Evolutionary conservation across 345 rosid genomes (phyloP), one percentile per base, ranked within the genome.

Genomic region (Acer negundo): DNA sequence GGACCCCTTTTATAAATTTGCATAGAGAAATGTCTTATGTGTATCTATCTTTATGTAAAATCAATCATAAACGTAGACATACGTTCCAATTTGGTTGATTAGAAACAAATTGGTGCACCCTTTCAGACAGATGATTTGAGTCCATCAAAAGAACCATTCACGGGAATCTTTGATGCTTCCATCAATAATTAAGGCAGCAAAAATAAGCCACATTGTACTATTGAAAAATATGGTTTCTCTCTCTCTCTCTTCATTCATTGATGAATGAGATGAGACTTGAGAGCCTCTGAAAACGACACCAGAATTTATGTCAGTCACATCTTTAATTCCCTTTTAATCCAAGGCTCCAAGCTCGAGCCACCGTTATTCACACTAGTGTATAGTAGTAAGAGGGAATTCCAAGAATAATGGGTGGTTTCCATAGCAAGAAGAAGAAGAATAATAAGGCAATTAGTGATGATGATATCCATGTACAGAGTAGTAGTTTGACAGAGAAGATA

Each of bases 381-480:
- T n/a, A n/a, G n/a, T 5, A 35, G 38, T 35, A 40, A 46, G 9
- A 10, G 31, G 59, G 13, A 47, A 5, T 51, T 20, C 2, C 28
- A 58, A 35, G 38, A 35, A 20, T 51, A 51, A 91, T 91, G 96
- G 91, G 87, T 58, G 78, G 84, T 35, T 83, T 73, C 49, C 68
- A 75, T 38, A 84, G 93, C 81, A 90, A 83, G 87, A 84, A 75
- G 23, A 85, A 66, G 80, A 76, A 59, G 63, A 35, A 35, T 4
- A 35, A 35, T 35, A 35, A 35, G 4, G 38, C 38, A 35, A 35
- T 35, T 35, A 35, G 38, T 35, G 4, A 42, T 67, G 70, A 46
- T 76, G 78, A 68, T 56, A 73, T 35, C 38, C 38, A 77, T 31
- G 70, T 77, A 13, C 67, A 61, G 66, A 35, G 38, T 35, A 76